phyloP scores from a whole-genome alignment of 2,329 filamentous ascomycete genomes.

The Verticillium longisporum region DNA sequence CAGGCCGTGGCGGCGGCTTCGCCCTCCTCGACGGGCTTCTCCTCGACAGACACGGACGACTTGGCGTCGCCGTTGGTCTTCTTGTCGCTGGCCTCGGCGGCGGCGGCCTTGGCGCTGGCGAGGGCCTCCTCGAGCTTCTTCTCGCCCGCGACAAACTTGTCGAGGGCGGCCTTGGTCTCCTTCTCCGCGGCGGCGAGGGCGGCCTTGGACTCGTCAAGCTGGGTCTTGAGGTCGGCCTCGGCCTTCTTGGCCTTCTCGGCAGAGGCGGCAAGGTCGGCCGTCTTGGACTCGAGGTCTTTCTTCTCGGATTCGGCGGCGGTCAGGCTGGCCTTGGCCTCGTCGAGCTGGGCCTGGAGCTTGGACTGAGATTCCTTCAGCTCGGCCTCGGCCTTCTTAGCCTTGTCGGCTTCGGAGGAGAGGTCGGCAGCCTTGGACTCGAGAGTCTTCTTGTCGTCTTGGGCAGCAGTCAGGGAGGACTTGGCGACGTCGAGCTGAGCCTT shows the following conservation, averaged over 20 bases:
- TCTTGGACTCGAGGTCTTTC: conserved; percentile 3
- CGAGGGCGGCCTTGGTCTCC: conserved; percentile 7
- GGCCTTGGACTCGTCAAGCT: conserved; percentile 4
- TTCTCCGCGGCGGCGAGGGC: conserved; percentile 3
- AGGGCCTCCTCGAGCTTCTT: conserved; percentile 6
- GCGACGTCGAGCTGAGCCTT: conserved; percentile 7
- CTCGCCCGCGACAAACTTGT: conserved; percentile 5
- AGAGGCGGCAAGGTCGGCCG: conserved; percentile 1
- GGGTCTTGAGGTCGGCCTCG: conserved; percentile 3
- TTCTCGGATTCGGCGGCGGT: conserved; percentile 6
- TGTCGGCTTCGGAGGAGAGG: conserved; percentile 5
- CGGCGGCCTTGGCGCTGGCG: conserved; percentile 11
- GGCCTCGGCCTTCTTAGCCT: conserved; percentile 7
- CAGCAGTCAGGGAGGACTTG: neutral
- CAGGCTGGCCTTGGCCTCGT: conserved; percentile 3
- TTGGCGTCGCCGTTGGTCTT: neutral
- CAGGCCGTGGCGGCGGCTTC: neutral
- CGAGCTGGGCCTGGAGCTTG: conserved; percentile 7
- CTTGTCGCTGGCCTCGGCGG: conserved; percentile 10
- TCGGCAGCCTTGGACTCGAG: conserved; percentile 5
- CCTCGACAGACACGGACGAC: neutral
- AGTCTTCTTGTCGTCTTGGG: conserved; percentile 4
- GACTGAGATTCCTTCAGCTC: conserved; percentile 3
- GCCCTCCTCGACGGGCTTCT: neutral
- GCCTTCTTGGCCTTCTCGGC: conserved; percentile 10